Conservation (phyloP, 805 yeast species). For the Myxozyma mucilagina region DNA sequence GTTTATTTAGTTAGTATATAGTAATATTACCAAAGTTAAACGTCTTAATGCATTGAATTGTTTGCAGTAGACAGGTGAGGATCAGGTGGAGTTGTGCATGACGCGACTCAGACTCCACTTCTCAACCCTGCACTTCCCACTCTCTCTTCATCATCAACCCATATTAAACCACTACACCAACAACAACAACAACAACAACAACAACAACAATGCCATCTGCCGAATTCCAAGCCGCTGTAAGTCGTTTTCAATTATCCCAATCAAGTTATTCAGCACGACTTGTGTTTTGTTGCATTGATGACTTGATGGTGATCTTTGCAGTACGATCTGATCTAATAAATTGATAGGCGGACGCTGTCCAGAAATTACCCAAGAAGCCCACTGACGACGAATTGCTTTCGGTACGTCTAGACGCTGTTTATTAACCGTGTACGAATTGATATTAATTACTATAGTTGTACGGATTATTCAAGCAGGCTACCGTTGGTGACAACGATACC, state of each 20-base stretch:
- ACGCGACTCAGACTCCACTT: no score
- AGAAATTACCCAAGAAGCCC: constrained; percentile 73
- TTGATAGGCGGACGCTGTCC: constrained; percentile 61
- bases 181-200: not conserved
- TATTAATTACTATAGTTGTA: constrained; percentile 51
- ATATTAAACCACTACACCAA: not conserved
- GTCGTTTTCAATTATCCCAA: not conserved
- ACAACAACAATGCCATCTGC: constrained; percentile 42
- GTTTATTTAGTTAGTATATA: not conserved
- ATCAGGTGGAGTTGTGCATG: no score
- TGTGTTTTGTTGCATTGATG: no score
- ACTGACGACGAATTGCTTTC: constrained; percentile 80
- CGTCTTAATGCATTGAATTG: not conserved
- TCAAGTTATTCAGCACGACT: no score
- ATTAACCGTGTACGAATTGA: not conserved
- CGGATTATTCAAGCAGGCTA: constrained; percentile 95
- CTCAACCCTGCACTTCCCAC: not conserved
- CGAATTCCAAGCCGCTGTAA: constrained; percentile 47
- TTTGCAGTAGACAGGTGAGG: no score
- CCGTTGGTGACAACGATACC: constrained; percentile 89
- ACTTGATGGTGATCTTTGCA: not conserved
- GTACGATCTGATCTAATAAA: not conserved
- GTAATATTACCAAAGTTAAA: not conserved
- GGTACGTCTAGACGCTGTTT: constrained; percentile 30
- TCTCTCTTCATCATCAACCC: not conserved